Evolutionary conservation across 2,329 filamentous ascomycete species (phyloP), one percentile per base, ranked within the genome.

Genomic region (Exophiala spinifera): DNA sequence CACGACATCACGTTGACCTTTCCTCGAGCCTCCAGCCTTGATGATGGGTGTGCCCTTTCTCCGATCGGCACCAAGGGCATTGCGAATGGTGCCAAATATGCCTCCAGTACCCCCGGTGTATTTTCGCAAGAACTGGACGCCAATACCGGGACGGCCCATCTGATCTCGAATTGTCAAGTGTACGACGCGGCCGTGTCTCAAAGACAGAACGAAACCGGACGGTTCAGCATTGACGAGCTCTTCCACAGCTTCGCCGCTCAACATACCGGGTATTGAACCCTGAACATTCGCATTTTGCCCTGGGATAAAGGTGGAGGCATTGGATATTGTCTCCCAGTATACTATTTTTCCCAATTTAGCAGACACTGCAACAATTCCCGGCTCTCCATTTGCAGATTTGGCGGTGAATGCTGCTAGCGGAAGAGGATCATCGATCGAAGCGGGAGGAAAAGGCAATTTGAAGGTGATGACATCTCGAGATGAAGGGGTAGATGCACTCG

Each of bases 241-340:
- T 4, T 83, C 83, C 8, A 91, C 85, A 46, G 79, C 80, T 70
- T 99, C 94, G 43, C 89, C 87, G 0, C 86, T 88, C 50, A 86
- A 83, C 72, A 96, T 79, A 57, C 87, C 87, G 2, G 82, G 78
- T 58, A 96, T 83, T 2, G 76, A 76, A 43, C 88, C 84, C 65
- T 95, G 89, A 14, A 95, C 83, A 61, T 85, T 86, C 61, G 88
- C 85, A 65, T 89, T 88, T 67, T 95, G 87, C 61, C 88, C 86
- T 65, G 92, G 88, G 37, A 95, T 82, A 51, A 95, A 79, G 1
- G 89, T 90, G 36, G 91, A 88, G 8, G 90, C 91, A 69, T 85
- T 91, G 52, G 92, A 91, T 60, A 97, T 88, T 36, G 90, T 95
- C 69, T 97, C 94, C 91, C 94, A 97, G 70, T 94, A 97, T 42